phyloP scores from a whole-genome alignment of 129 eudicot species.

The Ambrosia artemisiifolia region DNA sequence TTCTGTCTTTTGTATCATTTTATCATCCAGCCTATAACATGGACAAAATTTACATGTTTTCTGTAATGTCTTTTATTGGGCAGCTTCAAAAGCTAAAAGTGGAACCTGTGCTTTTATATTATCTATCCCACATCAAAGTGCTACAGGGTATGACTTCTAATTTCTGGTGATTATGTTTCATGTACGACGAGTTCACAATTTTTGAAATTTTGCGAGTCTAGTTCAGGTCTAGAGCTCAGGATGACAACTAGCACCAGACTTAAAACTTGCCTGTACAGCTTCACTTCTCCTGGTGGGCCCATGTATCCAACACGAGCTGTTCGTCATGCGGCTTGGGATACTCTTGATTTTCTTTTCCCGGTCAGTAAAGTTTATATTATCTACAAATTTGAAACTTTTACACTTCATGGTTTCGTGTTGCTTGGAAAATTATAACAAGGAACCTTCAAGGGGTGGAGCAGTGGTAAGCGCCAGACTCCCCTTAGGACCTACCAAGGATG shows the following conservation, averaged over 20 bases:
- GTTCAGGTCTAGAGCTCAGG: constrained; percentile 76
- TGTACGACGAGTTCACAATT: background rate
- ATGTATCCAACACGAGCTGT: constrained; percentile 95
- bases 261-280: constrained; percentile 89
- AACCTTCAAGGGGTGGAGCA: background rate
- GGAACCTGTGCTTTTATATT: constrained; percentile 92
- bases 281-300: constrained; percentile 98
- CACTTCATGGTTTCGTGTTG: background rate
- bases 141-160: constrained; percentile 52
- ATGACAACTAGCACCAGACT: constrained; percentile 91
- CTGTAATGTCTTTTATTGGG: background rate
- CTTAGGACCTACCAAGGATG: too few relatives aligned
- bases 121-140: constrained; percentile 60
- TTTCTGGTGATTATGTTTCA: background rate
- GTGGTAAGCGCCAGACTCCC: background rate
- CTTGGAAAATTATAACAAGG: background rate
- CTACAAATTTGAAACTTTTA: background rate
- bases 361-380: too few relatives aligned
- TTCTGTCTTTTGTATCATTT: background rate
- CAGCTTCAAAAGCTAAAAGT: constrained; percentile 91
- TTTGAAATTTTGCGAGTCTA: constrained; percentile 2
- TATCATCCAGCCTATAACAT: background rate
- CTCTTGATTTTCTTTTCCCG: constrained; percentile 86
- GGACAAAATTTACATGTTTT: background rate
- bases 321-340: constrained; percentile 99